Base-by-base conservation (phyloP, 2,329 filamentous ascomycete species). In the Alternaria burnsii region DNA sequence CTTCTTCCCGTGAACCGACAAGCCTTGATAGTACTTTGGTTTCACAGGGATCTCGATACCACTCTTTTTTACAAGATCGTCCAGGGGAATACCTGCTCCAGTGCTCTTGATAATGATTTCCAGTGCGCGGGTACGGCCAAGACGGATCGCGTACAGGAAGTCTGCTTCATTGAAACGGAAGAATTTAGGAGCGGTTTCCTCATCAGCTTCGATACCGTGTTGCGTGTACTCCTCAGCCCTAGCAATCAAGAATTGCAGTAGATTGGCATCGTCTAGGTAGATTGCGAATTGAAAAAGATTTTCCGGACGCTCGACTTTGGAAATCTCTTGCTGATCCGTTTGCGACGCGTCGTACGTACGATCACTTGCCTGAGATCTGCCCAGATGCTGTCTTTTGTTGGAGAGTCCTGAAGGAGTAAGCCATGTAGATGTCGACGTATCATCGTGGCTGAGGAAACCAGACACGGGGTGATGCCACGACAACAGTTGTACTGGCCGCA, bases 1-100 rank as follows among this genome's bases (percentile, higher is more conserved):
- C 77, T 94, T 94, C 76, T 87, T 88, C 3, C 92, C 91, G 65
- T 91, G 88, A 1, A 96, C 70, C 52, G 73, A 65, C 11, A 64
- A 44, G 0, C 92, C 92, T 76, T 91, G 90, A 72, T 96, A 96
- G 75, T 87, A 91, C 56, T 85, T 85, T 1, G 91, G 87, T 74
- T 89, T 91, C 65, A 86, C 81, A 54, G 86, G 82, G 50, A 89
- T 75, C 68, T 89, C 84, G 1, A 90, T 77, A 3, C 90, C 90
- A 57, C 84, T 89, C 58, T 85, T 86, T 76, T 89, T 86, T 43
- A 91, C 85, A 6, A 95, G 78, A 18, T 86, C 80, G 48, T 90
- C 86, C 0, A 94, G 79, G 0, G 91, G 89, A 60, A 94, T 85
- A 1, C 90, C 90, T 4, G 87, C 87, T 1, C 91, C 91, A 7